Evolutionary conservation across 139 green algal species (phyloP).

Genomic region (Chlorella sp.): DNA sequence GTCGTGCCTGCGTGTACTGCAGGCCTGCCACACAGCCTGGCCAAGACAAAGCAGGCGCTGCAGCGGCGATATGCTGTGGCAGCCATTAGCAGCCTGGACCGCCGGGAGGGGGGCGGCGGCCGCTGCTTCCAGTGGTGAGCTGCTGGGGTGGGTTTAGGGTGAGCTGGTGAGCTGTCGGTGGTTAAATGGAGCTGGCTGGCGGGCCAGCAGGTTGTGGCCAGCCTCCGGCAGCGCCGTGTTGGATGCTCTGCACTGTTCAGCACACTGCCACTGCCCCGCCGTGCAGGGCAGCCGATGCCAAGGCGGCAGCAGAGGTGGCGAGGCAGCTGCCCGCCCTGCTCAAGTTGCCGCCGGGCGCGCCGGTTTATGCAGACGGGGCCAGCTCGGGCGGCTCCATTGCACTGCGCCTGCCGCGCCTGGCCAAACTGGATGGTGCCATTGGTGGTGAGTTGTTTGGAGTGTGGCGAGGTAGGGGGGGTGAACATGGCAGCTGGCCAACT

Average conservation of each 20-base stretch:
- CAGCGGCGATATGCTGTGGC: neutral
- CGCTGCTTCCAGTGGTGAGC: conserved; percentile 5
- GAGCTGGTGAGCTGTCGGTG: no score
- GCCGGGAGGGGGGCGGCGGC: neutral
- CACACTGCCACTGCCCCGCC: no score
- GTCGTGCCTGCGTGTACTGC: neutral
- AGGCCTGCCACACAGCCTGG: conserved; percentile 14
- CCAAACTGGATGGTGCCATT: neutral
- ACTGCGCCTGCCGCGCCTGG: conserved; percentile 3
- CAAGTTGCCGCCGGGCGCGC: neutral
- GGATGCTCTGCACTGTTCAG: no score
- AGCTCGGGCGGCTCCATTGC: neutral
- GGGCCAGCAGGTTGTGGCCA: no score
- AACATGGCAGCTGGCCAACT: no score
- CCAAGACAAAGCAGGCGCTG: conserved; percentile 20
- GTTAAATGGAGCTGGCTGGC: no score
- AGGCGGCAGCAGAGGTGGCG: neutral
- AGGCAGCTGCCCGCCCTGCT: neutral
- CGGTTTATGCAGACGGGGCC: neutral
- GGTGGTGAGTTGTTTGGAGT: conserved; percentile 6
- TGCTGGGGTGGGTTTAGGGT: no score
- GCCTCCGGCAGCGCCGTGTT: no score
- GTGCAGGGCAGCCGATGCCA: neutral
- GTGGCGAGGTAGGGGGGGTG: no score
- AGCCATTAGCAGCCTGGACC: conserved; percentile 16